Evolutionary conservation across 2,329 filamentous ascomycete species (phyloP).

Genomic region (Epicoccum nigrum): DNA sequence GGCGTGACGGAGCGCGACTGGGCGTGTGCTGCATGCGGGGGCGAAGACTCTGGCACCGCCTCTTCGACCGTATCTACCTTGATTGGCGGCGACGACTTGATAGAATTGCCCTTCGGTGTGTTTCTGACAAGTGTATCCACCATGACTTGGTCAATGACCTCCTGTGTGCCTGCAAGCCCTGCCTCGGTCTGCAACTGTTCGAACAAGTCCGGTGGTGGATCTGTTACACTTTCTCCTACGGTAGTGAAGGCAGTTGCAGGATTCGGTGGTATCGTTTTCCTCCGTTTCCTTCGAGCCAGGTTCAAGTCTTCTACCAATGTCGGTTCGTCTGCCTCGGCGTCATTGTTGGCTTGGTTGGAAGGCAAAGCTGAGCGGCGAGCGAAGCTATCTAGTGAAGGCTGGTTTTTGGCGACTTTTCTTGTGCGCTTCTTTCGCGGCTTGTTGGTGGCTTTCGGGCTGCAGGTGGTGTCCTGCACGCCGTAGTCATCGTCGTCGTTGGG

Average conservation of each 20-base stretch:
- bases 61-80: not conserved
- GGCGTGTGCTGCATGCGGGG: not conserved
- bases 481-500: conserved; percentile 28
- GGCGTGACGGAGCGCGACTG: conserved; percentile 1
- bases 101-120: not conserved
- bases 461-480: conserved; percentile 24
- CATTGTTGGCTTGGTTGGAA: not conserved
- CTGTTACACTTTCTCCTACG: not conserved
- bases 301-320: conserved; percentile 39
- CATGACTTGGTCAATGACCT: conserved; percentile 13
- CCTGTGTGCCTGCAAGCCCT: not conserved
- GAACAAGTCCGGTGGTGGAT: conserved; percentile 28
- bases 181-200: conserved; percentile 39
- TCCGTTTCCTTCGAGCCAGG: conserved; percentile 44
- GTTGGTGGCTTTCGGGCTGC: conserved; percentile 19
- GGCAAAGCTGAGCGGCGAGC: conserved; percentile 19
- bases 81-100: conserved; percentile 1
- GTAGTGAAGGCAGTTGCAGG: not conserved
- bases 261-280: conserved; percentile 44
- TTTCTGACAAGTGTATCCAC: conserved; percentile 1
- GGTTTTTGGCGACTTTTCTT: conserved; percentile 33
- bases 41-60: conserved; percentile 2
- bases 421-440: conserved; percentile 32
- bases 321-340: not conserved
- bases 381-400: conserved; percentile 38